These are phyloP conservation scores for Pythium monospermum DNA, from an alignment of 352 stramenopile species.

Conservation along the genomic window DNA sequence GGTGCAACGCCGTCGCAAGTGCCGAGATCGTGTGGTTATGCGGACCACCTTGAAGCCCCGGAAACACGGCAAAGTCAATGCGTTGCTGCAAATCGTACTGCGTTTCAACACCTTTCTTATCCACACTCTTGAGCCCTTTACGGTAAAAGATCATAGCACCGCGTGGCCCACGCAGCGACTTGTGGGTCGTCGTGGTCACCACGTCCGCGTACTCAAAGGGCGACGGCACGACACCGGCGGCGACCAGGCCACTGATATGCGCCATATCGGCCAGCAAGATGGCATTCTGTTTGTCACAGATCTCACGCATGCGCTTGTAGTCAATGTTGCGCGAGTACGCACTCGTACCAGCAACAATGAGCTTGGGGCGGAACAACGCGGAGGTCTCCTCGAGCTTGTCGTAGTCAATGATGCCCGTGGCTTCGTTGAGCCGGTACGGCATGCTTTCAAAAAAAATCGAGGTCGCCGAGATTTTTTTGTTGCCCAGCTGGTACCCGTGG, in stretches of 20 bases:
- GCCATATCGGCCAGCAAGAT: slow-evolving; percentile 99
- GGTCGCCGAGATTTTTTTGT: slow-evolving; percentile 99
- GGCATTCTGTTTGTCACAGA: slow-evolving; percentile 92
- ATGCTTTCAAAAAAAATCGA: slow-evolving; percentile 99
- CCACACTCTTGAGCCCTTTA: slow-evolving; percentile 90
- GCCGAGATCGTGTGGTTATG: slow-evolving; percentile 99
- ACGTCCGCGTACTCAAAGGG: slow-evolving; percentile 98
- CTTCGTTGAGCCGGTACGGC: slow-evolving; percentile 96
- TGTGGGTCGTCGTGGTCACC: slow-evolving; percentile 99
- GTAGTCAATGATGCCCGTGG: slow-evolving; percentile 98
- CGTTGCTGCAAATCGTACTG: slow-evolving; percentile 96
- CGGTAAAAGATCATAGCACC: slow-evolving; percentile 99
- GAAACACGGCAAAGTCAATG: slow-evolving; percentile 99
- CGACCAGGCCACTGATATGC: slow-evolving; percentile 98
- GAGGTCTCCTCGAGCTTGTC: slow-evolving; percentile 96
- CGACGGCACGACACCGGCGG: slow-evolving; percentile 93
- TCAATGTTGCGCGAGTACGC: slow-evolving; percentile 99
- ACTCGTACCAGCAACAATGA: slow-evolving; percentile 98
- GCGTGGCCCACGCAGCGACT: slow-evolving; percentile 97
- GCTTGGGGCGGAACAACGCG: slow-evolving; percentile 92
- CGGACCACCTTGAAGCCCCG: slow-evolving; percentile 96
- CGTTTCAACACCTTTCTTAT: slow-evolving; percentile 94
- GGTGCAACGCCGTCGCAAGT: slow-evolving; percentile 96
- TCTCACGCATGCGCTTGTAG: slow-evolving; percentile 97
- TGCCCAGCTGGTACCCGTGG: slow-evolving; percentile 98